Base-by-base conservation (phyloP, 1,139 yeast genomes). In the Blastobotrys arbuscula region DNA sequence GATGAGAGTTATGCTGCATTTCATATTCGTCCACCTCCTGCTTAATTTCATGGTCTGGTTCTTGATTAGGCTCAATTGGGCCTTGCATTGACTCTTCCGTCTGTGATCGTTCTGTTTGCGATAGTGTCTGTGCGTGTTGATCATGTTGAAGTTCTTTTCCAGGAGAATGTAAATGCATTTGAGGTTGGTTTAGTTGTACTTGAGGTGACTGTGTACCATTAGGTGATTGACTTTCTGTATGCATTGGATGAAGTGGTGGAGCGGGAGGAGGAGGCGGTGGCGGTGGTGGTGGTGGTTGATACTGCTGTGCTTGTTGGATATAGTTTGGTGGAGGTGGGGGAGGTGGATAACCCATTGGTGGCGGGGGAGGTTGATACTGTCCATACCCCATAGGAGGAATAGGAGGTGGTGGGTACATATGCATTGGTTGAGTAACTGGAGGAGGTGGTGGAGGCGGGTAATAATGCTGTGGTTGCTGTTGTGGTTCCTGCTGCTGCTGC, bases 401-500 rank as follows among this genome's bases (percentile, higher is more conserved):
- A 23, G 42, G 42, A 6, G 20, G 33, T 24, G 36, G 44, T 6
- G 44, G 44, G 24, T 39, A 39, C 42, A 39, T 39, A n/a, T n/a
- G n/a, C n/a, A n/a, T n/a, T 37, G 21, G 19, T 41, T 37, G 45
- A 33, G 39, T 33, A 21, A 13, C 10, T 20, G 18, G 31, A 24
- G 31, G 31, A n/a, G 35, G 46, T 8, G 23, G 41, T n/a, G 33
- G 40, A 9, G 45, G 45, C 12, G 31, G 33, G 12, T 24, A 23
- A 30, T 19, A 16, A 16, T 9, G 44, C 20, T 19, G 23, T 9
- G 26, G 7, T 21, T 35, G 39, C 7, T 13, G 38, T 16, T 18
- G 18, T 41, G 37, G 44, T 12, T 13, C 21, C 28, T 5, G 44
- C 18, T 37, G 47, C 10, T 12, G 46, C 35, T 39, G 36, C 13